These are phyloP conservation scores for Penicillium nordicum DNA, from an alignment of 2,329 filamentous ascomycete species.

Conservation along the genomic window DNA sequence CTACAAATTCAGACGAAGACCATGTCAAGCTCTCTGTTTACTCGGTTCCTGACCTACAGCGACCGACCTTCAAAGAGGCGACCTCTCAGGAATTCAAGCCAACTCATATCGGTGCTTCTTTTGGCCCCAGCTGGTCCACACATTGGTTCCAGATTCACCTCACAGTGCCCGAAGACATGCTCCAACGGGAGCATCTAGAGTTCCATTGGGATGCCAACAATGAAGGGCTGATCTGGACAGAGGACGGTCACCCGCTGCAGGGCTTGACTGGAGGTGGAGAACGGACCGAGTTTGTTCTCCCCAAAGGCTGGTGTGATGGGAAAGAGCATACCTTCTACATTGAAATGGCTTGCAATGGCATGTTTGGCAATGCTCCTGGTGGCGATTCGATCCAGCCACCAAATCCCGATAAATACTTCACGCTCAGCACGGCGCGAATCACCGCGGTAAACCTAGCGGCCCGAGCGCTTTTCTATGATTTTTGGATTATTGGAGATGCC, in stretches of 20 bases:
- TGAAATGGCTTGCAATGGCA: conserved; percentile 97
- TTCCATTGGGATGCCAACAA: conserved; percentile 95
- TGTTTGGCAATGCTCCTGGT: conserved; percentile 89
- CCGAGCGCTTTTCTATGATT: conserved; percentile 79
- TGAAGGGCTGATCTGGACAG: conserved; percentile 90
- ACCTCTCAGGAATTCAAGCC: conserved; percentile 70
- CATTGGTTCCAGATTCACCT: conserved; percentile 92
- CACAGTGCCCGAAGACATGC: conserved; percentile 69
- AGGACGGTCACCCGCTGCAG: conserved; percentile 85
- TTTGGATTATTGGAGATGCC: conserved; percentile 92
- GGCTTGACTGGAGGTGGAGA: conserved; percentile 88
- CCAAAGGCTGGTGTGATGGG: conserved; percentile 75
- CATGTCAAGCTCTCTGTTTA: conserved; percentile 83
- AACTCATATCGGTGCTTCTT: conserved; percentile 71
- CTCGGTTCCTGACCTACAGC: conserved; percentile 71
- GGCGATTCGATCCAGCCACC: conserved; percentile 88
- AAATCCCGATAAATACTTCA: conserved; percentile 76
- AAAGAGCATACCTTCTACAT: conserved; percentile 88
- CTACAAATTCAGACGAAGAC: conserved; percentile 62
- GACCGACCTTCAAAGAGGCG: conserved; percentile 85
- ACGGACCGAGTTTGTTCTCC: conserved; percentile 85
- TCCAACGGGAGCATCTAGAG: conserved; percentile 77
- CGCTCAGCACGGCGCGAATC: conserved; percentile 74
- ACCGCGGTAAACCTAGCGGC: conserved; percentile 85
- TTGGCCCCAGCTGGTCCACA: conserved; percentile 94